Evolutionary conservation across 495 filamentous ascomycete genomes (phyloP).

Genomic region (Aspergillus conjunctus): DNA sequence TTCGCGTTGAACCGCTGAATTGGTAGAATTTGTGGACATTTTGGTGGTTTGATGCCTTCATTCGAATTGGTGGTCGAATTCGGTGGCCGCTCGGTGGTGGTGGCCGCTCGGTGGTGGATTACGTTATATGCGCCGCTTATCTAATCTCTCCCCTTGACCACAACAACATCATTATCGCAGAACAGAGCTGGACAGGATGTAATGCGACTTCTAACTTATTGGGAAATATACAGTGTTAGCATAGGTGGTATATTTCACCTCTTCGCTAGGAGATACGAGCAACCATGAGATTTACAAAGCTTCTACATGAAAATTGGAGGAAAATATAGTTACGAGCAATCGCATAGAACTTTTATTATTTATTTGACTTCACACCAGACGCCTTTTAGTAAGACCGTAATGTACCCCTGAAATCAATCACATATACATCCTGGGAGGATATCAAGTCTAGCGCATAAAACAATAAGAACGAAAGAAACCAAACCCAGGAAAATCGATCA

Average conservation of each 20-base stretch:
- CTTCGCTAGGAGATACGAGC: no score
- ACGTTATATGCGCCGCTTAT: slow-evolving; percentile 26
- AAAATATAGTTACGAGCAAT: not conserved
- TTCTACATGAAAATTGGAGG: not conserved
- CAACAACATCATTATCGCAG: not conserved
- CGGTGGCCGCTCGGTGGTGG: no score
- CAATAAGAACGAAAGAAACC: slow-evolving; percentile 24
- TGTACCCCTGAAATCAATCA: slow-evolving; percentile 39
- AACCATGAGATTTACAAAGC: no score
- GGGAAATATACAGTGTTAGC: no score
- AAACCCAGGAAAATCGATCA: slow-evolving; percentile 42
- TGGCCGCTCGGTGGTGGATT: no score
- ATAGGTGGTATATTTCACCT: no score
- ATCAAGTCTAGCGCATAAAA: slow-evolving; percentile 37
- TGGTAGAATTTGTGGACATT: no score
- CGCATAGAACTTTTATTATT: slow-evolving; percentile 22
- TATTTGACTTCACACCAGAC: slow-evolving; percentile 38
- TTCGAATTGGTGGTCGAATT: no score
- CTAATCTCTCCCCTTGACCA: slow-evolving; percentile 21
- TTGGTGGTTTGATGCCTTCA: no score
- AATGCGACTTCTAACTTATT: no score
- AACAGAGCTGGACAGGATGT: not conserved
- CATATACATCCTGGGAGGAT: slow-evolving; percentile 45
- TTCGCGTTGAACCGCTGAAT: no score
- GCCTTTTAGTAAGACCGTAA: slow-evolving; percentile 43